Conservation (phyloP, 148 eudicot species). For the Bassia scoparia region DNA sequence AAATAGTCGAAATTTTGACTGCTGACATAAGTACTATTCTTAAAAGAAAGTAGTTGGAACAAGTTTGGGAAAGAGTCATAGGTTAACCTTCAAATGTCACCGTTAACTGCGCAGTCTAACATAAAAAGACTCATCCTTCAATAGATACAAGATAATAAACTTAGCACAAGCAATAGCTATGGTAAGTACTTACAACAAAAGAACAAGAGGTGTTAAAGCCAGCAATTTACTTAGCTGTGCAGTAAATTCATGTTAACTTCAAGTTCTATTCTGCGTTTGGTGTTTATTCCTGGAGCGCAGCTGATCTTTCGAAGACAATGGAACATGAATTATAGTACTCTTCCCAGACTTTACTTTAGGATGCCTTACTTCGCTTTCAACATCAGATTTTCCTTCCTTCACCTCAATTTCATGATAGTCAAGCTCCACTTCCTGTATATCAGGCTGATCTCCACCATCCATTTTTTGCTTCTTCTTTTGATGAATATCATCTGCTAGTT, state of each 20-base stretch:
- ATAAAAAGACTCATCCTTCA: no score
- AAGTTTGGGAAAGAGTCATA: no score
- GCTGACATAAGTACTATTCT: no score
- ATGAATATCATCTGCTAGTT: slow-evolving; percentile 2
- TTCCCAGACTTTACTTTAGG: slow-evolving; percentile 20
- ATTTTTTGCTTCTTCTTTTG: background rate
- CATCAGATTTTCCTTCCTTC: slow-evolving; percentile 2
- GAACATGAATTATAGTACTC: slow-evolving; percentile 14
- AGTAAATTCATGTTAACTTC: slow-evolving; percentile 4
- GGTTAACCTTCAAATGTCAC: no score
- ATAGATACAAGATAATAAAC: no score
- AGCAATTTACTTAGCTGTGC: background rate
- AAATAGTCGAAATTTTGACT: no score
- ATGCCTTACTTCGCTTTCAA: background rate
- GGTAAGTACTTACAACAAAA: no score
- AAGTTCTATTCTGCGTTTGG: slow-evolving; percentile 8
- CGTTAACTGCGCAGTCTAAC: no score
- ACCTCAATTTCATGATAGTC: slow-evolving; percentile 6
- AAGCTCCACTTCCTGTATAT: slow-evolving; percentile 2
- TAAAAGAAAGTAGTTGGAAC: no score
- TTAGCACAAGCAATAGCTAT: no score
- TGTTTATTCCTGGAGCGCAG: slow-evolving; percentile 25
- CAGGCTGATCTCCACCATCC: background rate
- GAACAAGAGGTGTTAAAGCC: background rate
- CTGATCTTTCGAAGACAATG: slow-evolving; percentile 23